Base-by-base conservation (phyloP, 2,329 filamentous ascomycete genomes). In the Aspergillus oerlinghausenensis region DNA sequence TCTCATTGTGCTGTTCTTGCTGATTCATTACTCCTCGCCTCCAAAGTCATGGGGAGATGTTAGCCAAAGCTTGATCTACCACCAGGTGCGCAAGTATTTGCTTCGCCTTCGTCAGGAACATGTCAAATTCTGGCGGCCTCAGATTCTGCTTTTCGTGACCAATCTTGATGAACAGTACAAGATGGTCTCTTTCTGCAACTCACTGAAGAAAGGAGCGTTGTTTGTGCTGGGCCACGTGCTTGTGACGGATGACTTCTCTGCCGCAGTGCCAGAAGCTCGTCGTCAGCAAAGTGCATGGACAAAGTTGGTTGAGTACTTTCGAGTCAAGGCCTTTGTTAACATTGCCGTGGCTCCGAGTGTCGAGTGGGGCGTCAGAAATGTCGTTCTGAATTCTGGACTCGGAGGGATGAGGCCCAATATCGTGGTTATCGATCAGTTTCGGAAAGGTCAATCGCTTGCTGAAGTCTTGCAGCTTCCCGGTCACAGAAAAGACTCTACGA, bases 11-110 rank as follows among this genome's bases (percentile, higher is more conserved):
- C 78, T 96, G 1, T 96, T 96, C 70, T 74, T 92, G 17, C 75
- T 95, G 35, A 94, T 96, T 28, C 91, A 96, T 67, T 96, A 93
- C 64, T 86, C 88, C 0, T 88, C 88, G 32, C 89, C 90, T 0
- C 91, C 91, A 0, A 96, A 95, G 68, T 84, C 88, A 38, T 96
- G 91, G 91, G 91, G 91, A 1, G 91, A 95, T 71, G 90, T 96
- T 19, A 92, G 89, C 8, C 91, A 96, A 66, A 92, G 90, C 65
- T 77, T 96, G 59, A 95, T 96, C 52, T 96, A 95, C 67, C 85
- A 88, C 61, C 91, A 96, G 75, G 90, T 95, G 14, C 84, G 91
- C 58, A 96, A 96, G 66, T 95, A 96, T 67, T 75, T 96, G 29
- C 78, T 96, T 29, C 85, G 90, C n/a, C 77, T 96, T 29, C 87